A percentile compares a stretch with the other conserved stretches of the same genome.
Evolutionary conservation across 768 basidiomycete species (phyloP).

Genomic region (Amanita jacksonii): DNA sequence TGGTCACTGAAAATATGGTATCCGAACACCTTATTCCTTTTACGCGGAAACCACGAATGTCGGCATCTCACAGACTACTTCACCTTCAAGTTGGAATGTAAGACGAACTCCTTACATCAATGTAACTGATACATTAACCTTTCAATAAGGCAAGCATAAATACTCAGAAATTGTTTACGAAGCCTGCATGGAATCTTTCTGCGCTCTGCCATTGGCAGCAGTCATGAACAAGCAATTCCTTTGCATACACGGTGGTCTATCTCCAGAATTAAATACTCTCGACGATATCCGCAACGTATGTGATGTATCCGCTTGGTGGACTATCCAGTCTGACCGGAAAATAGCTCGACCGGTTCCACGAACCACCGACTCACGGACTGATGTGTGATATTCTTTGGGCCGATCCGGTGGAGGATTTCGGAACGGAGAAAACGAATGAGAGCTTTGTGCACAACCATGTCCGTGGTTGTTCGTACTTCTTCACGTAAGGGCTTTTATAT

Average conservation of each 20-base stretch:
- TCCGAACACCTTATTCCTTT: constrained; percentile 90
- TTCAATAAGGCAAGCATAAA: constrained; percentile 86
- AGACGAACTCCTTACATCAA: constrained; percentile 21
- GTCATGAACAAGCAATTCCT: constrained; percentile 99
- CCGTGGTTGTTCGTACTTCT: constrained; percentile 95
- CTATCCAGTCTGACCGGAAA: background rate
- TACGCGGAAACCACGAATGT: constrained; percentile 98
- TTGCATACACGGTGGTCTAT: constrained; percentile 96
- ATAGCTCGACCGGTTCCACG: constrained; percentile 95
- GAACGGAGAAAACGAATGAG: constrained; percentile 84
- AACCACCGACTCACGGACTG: constrained; percentile 92
- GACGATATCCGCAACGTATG: constrained; percentile 86
- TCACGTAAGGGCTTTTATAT: constrained; percentile 30
- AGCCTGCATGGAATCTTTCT: constrained; percentile 97
- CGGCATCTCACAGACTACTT: constrained; percentile 98
- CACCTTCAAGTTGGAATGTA: constrained; percentile 98
- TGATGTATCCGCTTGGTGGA: constrained; percentile 8
- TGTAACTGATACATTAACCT: constrained; percentile 2
- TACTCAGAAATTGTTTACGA: constrained; percentile 96
- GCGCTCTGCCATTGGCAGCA: constrained; percentile 88
- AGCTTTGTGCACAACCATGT: constrained; percentile 95
- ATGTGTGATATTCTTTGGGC: constrained; percentile 99
- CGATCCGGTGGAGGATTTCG: constrained; percentile 96
- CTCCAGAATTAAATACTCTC: constrained; percentile 89
- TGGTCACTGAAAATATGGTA: constrained; percentile 99